These are phyloP conservation scores for Candida pseudocylindracea DNA, from an alignment of 1,139 yeast genomes.

Conservation along the genomic window DNA sequence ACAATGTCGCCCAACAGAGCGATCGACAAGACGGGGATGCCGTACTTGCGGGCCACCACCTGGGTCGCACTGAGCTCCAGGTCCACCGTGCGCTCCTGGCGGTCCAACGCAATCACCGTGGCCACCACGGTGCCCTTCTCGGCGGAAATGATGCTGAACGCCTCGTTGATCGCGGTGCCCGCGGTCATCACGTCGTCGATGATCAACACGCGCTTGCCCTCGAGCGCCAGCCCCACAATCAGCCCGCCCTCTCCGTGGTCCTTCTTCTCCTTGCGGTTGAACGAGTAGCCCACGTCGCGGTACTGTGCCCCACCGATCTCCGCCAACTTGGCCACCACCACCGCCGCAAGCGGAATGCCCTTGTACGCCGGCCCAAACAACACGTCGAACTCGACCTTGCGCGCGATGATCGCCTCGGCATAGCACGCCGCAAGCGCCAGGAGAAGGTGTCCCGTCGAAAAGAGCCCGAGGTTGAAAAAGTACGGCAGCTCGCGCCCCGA, in stretches of 20 bases:
- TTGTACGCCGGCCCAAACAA: constrained; percentile 96
- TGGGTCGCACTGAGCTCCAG: constrained; percentile 59
- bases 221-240: constrained; percentile 67
- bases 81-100: constrained; percentile 73
- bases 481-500: constrained; percentile 92
- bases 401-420: constrained; percentile 66
- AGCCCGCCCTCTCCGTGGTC: constrained; percentile 98
- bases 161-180: constrained; percentile 94
- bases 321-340: constrained; percentile 77
- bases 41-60: constrained; percentile 46
- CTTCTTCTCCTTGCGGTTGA: constrained; percentile 81
- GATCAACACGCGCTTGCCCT: constrained; percentile 51
- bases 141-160: constrained; percentile 51
- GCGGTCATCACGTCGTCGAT: constrained; percentile 98
- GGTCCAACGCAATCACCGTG: constrained; percentile 75
- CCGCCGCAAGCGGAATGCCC: constrained; percentile 90
- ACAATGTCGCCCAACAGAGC: constrained; percentile 61
- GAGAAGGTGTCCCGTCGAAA: constrained; percentile 60
- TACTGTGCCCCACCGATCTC: constrained; percentile 71
- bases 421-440: constrained; percentile 70
- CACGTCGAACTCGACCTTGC: constrained; percentile 71
- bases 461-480: constrained; percentile 83
- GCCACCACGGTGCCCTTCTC: constrained; percentile 67
- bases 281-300: constrained; percentile 42
- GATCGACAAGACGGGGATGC: constrained; percentile 69